These are phyloP conservation scores for Hippophae gyantsensis DNA, from an alignment of 306 rosid species.

Conservation along the genomic window DNA sequence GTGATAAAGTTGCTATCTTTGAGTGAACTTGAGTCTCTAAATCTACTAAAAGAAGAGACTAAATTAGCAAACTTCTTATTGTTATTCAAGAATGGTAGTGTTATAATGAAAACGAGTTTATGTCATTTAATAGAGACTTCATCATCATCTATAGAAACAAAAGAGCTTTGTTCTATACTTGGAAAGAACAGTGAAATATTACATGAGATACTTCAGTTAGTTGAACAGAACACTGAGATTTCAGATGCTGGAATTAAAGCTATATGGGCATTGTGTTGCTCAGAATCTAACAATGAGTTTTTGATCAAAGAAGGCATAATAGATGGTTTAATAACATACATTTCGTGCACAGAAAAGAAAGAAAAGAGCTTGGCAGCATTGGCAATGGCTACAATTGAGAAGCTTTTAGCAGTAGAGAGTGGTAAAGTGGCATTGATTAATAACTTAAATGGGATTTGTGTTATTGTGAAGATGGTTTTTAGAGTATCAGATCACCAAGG, in stretches of 20 bases:
- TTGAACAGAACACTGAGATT: slow-evolving; percentile 22
- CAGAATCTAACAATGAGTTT: slow-evolving; percentile 31
- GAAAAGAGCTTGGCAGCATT: slow-evolving; percentile 19
- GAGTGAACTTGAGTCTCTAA: slow-evolving; percentile 33
- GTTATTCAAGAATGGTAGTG: slow-evolving; percentile 42
- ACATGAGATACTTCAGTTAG: slow-evolving; percentile 27
- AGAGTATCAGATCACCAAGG: slow-evolving; percentile 58
- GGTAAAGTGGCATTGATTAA: slow-evolving; percentile 42
- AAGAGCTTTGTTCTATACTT: slow-evolving; percentile 27
- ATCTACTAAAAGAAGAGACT: slow-evolving; percentile 35
- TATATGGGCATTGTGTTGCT: slow-evolving; percentile 37
- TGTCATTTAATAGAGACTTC: slow-evolving; percentile 44
- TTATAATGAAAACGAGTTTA: slow-evolving; percentile 31
- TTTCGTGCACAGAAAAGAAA: slow-evolving; percentile 34
- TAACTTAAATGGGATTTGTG: slow-evolving; percentile 31
- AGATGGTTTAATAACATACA: slow-evolving; percentile 42
- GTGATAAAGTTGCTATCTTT: slow-evolving; percentile 32
- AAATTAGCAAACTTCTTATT: slow-evolving; percentile 28
- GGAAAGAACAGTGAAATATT: slow-evolving; percentile 36
- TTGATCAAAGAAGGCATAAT: slow-evolving; percentile 46
- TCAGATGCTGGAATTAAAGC: slow-evolving; percentile 54
- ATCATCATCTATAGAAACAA: slow-evolving; percentile 32
- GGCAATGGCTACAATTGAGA: slow-evolving; percentile 48
- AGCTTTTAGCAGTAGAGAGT: slow-evolving; percentile 40
- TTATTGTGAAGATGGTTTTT: slow-evolving; percentile 56